Evolutionary conservation across 441 rosid species (phyloP), one percentile per base, ranked within the genome.

Genomic region (Geranium incanum): DNA sequence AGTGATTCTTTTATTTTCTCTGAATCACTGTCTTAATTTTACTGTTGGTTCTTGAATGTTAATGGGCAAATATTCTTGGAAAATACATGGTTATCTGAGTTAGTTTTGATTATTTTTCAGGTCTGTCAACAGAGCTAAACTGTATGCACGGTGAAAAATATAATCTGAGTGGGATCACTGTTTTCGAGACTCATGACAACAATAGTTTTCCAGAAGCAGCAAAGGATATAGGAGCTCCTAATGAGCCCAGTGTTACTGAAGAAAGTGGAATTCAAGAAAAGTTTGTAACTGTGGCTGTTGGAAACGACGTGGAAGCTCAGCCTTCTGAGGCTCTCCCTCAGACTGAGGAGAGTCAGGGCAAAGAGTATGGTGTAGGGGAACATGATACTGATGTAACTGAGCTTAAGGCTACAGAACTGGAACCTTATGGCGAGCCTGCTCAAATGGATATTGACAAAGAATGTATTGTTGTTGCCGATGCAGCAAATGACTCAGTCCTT

Each of bases 111-210:
- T 75, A 57, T 50, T 74, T 81, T 84, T 78, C 89, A 95, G 99
- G 97, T 76, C 75, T 89, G 84, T 87, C 86, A 2, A 75, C 73
- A 36, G 89, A 88, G 72, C 79, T 93, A 79, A 78, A 74, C 43
- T 76, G 79, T 70, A 74, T 93, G 81, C 89, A 84, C 50, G 77
- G 77, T 79, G 91, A 84, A 83, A 76, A 82, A 67, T 82, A 86
- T 83, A 97, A 95, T 78, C 78, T 87, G 69, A 86, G 91, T 71
- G 77, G 84, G 77, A 84, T 88, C 71, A 78, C 39, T 73, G 69
- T 89, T 75, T 81, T 77, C 18, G 86, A 85, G 80, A 75, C 71
- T 70, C 16, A 13, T 50, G 57, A 50, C 3, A 50, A 50, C 16
- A 50, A 50, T 50, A 50, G 15, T 50, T 81, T 83, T 75, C 71